Conservation (phyloP, 345 rosid genomes). For the Lepidium didymum region DNA sequence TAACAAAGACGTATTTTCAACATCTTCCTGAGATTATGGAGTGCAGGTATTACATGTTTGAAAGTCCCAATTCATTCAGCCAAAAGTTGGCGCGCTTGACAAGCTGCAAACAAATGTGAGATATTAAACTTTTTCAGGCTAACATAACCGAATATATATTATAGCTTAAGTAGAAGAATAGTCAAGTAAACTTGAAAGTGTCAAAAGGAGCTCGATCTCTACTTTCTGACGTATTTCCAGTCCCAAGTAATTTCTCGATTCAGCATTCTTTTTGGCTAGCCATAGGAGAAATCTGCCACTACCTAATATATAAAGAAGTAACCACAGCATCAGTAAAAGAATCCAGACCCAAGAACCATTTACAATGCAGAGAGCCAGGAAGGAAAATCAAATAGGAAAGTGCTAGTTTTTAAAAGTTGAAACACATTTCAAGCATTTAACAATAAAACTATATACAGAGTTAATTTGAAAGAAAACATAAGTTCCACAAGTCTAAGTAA, state of each 20-base stretch:
- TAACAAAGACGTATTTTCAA: neutral
- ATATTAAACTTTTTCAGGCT: constrained; percentile 3
- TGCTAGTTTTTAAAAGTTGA: neutral
- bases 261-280: constrained; percentile 62
- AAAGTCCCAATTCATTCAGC: constrained; percentile 66
- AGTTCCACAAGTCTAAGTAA: constrained; percentile 9
- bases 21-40: neutral
- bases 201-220: constrained; percentile 33
- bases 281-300: constrained; percentile 92
- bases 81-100: constrained; percentile 74
- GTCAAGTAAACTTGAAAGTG: constrained; percentile 23
- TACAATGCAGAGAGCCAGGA: neutral
- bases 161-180: constrained; percentile 27
- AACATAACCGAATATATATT: constrained; percentile 9
- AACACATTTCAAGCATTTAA: neutral
- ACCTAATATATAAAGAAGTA: constrained; percentile 35
- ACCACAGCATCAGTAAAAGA: neutral
- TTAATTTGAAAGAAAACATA: neutral
- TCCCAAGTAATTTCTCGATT: constrained; percentile 69
- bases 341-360: neutral
- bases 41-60: constrained; percentile 50
- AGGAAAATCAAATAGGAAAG: neutral
- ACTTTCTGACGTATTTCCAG: constrained; percentile 82
- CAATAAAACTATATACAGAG: neutral
- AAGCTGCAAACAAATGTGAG: constrained; percentile 45